Conservation (phyloP, 768 basidiomycete species). For the Suillus variegatus region DNA sequence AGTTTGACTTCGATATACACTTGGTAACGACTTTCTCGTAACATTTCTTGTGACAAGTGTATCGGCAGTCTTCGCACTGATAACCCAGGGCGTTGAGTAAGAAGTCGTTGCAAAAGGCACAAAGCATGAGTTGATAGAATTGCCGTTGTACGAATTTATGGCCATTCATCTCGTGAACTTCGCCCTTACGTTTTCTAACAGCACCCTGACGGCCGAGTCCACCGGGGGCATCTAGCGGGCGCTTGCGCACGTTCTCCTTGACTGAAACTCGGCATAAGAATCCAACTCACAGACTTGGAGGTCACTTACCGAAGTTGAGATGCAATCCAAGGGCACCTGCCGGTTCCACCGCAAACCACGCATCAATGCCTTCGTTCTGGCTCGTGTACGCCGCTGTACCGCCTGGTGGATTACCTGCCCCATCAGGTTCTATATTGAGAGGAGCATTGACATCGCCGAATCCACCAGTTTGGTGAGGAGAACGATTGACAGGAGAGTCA, state of each 20-base stretch:
- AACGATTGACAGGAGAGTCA: conserved; percentile 46
- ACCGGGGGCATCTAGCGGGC: conserved; percentile 88
- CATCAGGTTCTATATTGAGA: conserved; percentile 37
- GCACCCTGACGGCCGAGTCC: conserved; percentile 98
- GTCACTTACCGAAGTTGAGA: conserved; percentile 84
- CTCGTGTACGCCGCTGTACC: conserved; percentile 24
- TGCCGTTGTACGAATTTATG: conserved; percentile 97
- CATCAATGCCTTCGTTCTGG: conserved; percentile 81
- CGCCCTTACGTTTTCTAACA: conserved; percentile 95
- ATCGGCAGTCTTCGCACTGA: conserved; percentile 99
- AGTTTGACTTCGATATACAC: conserved; percentile 96
- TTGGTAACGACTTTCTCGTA: conserved; percentile 99
- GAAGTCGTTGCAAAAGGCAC: conserved; percentile 97
- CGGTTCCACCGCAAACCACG: conserved; percentile 97
- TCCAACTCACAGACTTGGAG: not conserved
- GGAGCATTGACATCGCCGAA: conserved; percentile 47
- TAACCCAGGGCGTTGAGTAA: conserved; percentile 96
- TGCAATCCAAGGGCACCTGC: conserved; percentile 89
- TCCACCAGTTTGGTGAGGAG: conserved; percentile 52
- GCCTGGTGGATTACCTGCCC: conserved; percentile 28
- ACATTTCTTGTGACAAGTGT: conserved; percentile 99
- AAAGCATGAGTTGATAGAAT: conserved; percentile 98
- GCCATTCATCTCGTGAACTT: conserved; percentile 99
- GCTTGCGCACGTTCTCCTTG: conserved; percentile 96
- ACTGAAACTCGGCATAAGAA: conserved; percentile 48